Conservation (phyloP, 306 rosid species). For the Ceratonia siliqua region DNA sequence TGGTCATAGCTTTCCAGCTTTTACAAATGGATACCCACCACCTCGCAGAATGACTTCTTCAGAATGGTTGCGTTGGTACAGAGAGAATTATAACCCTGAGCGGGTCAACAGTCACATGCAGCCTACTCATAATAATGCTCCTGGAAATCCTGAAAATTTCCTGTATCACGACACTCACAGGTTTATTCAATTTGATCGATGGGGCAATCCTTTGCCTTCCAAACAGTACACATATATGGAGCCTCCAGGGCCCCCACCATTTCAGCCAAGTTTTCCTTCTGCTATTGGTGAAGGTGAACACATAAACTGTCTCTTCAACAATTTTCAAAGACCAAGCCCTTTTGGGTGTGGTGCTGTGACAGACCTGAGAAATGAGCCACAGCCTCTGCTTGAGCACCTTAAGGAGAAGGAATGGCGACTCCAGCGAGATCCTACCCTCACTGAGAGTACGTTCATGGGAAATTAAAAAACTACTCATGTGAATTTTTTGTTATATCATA, state of each 20-base stretch:
- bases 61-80: slow-evolving; percentile 94
- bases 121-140: slow-evolving; percentile 46
- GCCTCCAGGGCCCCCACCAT: slow-evolving; percentile 51
- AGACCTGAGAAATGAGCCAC: slow-evolving; percentile 65
- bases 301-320: slow-evolving; percentile 42
- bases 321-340: slow-evolving; percentile 63
- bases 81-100: slow-evolving; percentile 57
- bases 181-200: slow-evolving; percentile 52
- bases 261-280: slow-evolving; percentile 53
- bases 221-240: slow-evolving; percentile 51
- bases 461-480: slow-evolving; percentile 35
- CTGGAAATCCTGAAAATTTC: slow-evolving; percentile 45
- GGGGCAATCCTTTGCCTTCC: slow-evolving; percentile 45
- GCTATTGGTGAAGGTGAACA: slow-evolving; percentile 47
- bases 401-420: slow-evolving; percentile 79
- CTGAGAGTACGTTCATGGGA: slow-evolving; percentile 71
- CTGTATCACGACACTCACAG: slow-evolving; percentile 40
- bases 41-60: slow-evolving; percentile 79
- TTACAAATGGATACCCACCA: slow-evolving; percentile 46
- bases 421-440: slow-evolving; percentile 58
- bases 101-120: slow-evolving; percentile 37
- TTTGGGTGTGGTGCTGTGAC: slow-evolving; percentile 65
- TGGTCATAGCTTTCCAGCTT: slow-evolving; percentile 48
- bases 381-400: slow-evolving; percentile 66
- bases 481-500: slow-evolving; percentile 25